These are phyloP conservation scores for Guadua angustifolia DNA, from an alignment of 176 grass and related monocot species.

Conservation along the genomic window DNA sequence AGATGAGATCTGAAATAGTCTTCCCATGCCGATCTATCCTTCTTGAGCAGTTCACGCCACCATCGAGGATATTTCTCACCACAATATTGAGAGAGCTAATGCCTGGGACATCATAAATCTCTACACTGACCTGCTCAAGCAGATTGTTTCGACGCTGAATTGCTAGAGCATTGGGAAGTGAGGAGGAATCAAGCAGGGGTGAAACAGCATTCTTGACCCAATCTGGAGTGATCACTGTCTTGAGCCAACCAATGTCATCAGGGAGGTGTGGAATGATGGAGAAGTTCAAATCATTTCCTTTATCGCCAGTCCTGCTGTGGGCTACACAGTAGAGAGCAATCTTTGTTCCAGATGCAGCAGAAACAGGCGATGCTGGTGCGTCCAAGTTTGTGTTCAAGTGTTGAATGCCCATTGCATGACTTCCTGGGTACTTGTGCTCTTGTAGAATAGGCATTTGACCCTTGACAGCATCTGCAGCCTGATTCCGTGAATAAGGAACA, in stretches of 20 bases:
- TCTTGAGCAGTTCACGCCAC: constrained; percentile 89
- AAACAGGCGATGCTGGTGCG: constrained; percentile 20
- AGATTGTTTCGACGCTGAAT: constrained; percentile 31
- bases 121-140: constrained; percentile 58
- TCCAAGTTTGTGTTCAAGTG: constrained; percentile 3
- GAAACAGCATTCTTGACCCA: constrained; percentile 81
- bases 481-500: constrained; percentile 31
- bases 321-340: constrained; percentile 77
- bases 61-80: constrained; percentile 83
- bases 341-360: constrained; percentile 52
- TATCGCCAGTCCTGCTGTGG: constrained; percentile 80
- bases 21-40: constrained; percentile 94
- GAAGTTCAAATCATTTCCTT: constrained; percentile 90
- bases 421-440: constrained; percentile 30
- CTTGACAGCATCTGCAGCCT: constrained; percentile 9
- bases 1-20: constrained; percentile 83
- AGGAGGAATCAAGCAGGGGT: constrained; percentile 61
- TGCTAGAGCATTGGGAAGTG: constrained; percentile 34
- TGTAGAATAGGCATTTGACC: background rate
- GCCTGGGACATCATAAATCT: constrained; percentile 78
- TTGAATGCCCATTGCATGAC: background rate
- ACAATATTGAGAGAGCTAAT: constrained; percentile 85
- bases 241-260: constrained; percentile 59
- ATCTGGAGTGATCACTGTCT: constrained; percentile 57
- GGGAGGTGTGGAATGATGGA: constrained; percentile 82